Conservation (phyloP, 495 filamentous ascomycete genomes). For the Penicillium mononematosum region DNA sequence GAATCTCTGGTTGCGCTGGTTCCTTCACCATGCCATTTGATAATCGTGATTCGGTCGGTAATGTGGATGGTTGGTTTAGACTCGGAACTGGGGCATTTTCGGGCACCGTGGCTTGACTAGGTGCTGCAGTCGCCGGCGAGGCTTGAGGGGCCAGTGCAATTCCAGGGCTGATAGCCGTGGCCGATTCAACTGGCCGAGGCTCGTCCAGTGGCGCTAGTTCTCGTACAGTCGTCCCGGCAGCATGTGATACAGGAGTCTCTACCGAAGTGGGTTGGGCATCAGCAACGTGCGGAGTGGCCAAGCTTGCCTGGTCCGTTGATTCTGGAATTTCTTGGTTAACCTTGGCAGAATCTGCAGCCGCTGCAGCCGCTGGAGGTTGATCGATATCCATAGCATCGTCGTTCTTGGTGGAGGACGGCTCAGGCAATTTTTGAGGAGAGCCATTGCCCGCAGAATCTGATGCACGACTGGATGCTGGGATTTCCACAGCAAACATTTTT, state of each 20-base stretch:
- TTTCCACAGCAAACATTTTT: constrained; percentile 17
- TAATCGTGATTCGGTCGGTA: background rate
- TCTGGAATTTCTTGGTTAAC: background rate
- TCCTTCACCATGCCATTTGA: constrained; percentile 15
- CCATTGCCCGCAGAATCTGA: background rate
- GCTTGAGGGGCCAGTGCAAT: constrained; percentile 15
- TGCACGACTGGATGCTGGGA: constrained; percentile 7
- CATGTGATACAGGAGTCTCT: constrained; percentile 11
- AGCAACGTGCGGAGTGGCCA: constrained; percentile 7
- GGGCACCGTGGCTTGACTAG: constrained; percentile 21
- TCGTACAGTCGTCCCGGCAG: background rate
- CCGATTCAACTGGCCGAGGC: background rate
- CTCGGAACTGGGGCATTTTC: constrained; percentile 17
- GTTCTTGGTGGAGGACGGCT: background rate
- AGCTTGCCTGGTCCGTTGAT: constrained; percentile 2
- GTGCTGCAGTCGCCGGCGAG: constrained; percentile 12
- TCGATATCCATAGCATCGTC: constrained; percentile 19
- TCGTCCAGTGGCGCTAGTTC: background rate
- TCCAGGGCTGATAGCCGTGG: constrained; percentile 5
- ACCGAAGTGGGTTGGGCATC: constrained; percentile 12
- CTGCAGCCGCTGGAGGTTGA: constrained; percentile 1
- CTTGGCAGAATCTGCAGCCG: constrained; percentile 7
- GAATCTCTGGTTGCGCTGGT: constrained; percentile 23
- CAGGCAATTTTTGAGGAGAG: background rate
- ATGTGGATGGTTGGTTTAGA: constrained; percentile 13